A percentile compares a stretch with the other conserved stretches of the same genome.
Evolutionary conservation across 2,329 filamentous ascomycete genomes (phyloP).

Genomic region (Trichoderma sp.): DNA sequence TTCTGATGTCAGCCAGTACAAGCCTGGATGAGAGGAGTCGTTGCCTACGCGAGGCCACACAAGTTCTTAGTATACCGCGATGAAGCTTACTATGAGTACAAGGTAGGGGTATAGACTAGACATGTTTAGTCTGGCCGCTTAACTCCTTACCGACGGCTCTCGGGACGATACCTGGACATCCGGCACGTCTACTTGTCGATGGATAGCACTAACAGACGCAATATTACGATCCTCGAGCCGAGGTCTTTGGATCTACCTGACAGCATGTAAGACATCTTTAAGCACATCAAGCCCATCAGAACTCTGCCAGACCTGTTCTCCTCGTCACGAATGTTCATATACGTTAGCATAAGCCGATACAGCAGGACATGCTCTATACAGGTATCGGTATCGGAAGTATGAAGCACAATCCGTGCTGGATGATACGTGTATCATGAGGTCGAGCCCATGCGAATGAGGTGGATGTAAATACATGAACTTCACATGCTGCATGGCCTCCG

Average conservation of each 20-base stretch:
- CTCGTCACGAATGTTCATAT: background rate
- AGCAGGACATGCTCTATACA: background rate
- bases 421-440: background rate
- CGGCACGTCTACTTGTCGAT: background rate
- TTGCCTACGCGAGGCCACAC: background rate
- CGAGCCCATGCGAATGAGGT: background rate
- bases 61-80: background rate
- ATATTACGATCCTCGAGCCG: background rate
- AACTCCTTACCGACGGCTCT: background rate
- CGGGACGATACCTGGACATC: background rate
- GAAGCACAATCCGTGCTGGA: background rate
- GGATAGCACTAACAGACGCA: background rate
- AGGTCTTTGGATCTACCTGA: background rate
- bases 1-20: slow-evolving; percentile 8
- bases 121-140: background rate
- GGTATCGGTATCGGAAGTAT: background rate
- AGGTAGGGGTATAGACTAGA: background rate
- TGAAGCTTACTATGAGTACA: slow-evolving; percentile 12
- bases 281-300: background rate
- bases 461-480: background rate
- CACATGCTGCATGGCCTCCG: background rate
- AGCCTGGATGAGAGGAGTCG: background rate
- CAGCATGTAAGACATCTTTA: background rate
- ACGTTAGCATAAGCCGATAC: background rate
- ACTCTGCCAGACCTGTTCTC: background rate